Evolutionary conservation across 257 asterid genomes (phyloP), one percentile per base, ranked within the genome.

Genomic region (Parsonsia alboflavescens): DNA sequence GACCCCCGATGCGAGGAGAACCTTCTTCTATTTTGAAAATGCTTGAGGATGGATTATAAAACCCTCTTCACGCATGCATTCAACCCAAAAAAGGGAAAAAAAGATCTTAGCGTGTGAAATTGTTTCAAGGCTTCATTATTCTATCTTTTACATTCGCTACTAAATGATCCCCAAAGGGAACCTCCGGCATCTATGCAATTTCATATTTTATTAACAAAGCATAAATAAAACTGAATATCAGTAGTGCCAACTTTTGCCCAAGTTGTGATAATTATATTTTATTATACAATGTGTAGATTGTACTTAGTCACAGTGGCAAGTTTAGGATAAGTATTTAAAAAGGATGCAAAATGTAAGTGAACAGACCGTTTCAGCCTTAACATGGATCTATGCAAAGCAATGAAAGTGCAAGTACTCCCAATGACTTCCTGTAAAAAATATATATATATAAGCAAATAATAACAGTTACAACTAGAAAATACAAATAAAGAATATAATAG

Each of bases 381-480:
- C 99, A 94, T 92, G 84, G 99, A 94, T 82, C 89, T 88, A 57
- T 94, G 97, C 58, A 94, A 92, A 80, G 96, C 95, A 79, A 92
- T 78, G 73, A 94, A 94, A 76, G 78, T 63, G 69, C 93, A 79
- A 72, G 96, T 87, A 83, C 99, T 86, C 83, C 99, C 99, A 73
- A 90, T 68, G 81, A 89, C 83, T 82, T 89, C 97, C 99, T 93
- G 93, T 85, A 83, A 78, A 69, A 76, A 61, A 73, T 42, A 42
- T 41, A 42, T 5, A 7, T 54, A 41, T 59, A 79, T 73, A 41
- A 72, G n/a, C 42, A 57, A 26, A 45, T 42, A 67, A 22, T 21
- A 26, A 68, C 39, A 39, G 13, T 30, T 10, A 48, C 68, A 45
- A 28, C 26, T 6, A 54, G 56, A 6, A 30, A 41, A 19, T 6